Base-by-base conservation (phyloP, 805 yeast species). In the Kluyveromyces wickerhamii region DNA sequence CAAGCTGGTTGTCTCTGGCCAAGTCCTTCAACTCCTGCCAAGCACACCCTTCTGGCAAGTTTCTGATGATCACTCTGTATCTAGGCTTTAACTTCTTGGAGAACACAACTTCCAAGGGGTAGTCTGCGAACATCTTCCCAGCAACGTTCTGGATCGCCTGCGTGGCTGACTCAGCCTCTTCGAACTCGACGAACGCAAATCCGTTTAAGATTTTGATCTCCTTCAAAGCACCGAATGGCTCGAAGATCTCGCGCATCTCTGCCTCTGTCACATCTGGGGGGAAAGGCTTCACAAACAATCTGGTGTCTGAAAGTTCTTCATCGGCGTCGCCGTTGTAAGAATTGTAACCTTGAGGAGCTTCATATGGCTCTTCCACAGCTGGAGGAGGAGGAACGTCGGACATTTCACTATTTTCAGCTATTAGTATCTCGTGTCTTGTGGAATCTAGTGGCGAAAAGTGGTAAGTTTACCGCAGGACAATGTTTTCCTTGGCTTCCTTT, bases 1-100 rank as follows among this genome's bases (percentile, higher is more conserved):
- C 72, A 44, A 70, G 59, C 43, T 71, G 75, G 61, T 75, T 80
- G 42, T 81, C 87, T 57, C 94, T 73, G 45, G 86, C 87, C 56
- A 84, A 77, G 66, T 89, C 97, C 67, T 87, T 83, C 55, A 83
- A 71, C 52, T 81, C 89, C 69, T 83, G 92, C 94, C 94, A 83
- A 34, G 85, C 77, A 38, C 83, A 70, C 43, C 78, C 77, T 48
- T 78, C 81, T 48, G 88, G 88, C 51, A 83, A 67, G 60, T 75
- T 74, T 47, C 73, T 61, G 22, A 82, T 73, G 54, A 77, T 72
- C 40, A 79, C 76, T 68, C 92, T 74, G 65, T 65, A 74, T 62
- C 81, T 78, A 52, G 85, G 85, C 58, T 79, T 77, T 44, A 79
- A 64, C 21, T 54, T 34, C 51, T 57, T 65, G 15, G 71, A 65